These are phyloP conservation scores for Podaxis sp. DNA, from an alignment of 768 basidiomycete genomes.

Conservation along the genomic window DNA sequence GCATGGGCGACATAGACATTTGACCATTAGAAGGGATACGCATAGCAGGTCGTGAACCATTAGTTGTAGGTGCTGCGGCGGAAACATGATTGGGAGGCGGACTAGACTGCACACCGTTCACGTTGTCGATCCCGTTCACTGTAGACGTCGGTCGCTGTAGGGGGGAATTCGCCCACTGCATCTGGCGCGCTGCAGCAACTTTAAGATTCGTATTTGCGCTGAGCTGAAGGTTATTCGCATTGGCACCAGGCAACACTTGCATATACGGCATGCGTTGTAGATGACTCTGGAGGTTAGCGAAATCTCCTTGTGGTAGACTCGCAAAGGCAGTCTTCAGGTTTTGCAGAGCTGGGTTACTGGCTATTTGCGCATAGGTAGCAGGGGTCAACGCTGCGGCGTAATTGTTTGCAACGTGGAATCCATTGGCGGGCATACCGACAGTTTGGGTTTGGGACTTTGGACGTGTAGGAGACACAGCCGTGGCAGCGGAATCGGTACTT, in stretches of 20 bases:
- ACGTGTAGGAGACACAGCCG: constrained; percentile 23
- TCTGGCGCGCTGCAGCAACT: constrained; percentile 33
- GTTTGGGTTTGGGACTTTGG: constrained; percentile 44
- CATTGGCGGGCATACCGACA: constrained; percentile 34
- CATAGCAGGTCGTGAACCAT: constrained; percentile 45
- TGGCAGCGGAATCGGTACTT: constrained; percentile 17
- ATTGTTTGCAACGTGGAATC: constrained; percentile 43
- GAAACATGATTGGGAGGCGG: constrained; percentile 33
- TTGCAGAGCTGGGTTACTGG: constrained; percentile 39
- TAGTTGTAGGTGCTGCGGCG: constrained; percentile 51
- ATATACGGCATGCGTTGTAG: constrained; percentile 26
- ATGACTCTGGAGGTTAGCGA: constrained; percentile 28
- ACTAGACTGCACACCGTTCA: constrained; percentile 27
- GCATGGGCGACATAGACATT: constrained; percentile 46
- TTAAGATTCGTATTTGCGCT: constrained; percentile 34
- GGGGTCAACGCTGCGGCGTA: constrained; percentile 32
- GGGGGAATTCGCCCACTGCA: constrained; percentile 30
- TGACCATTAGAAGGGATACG: constrained; percentile 38
- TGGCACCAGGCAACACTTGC: constrained; percentile 19
- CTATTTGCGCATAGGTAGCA: constrained; percentile 25
- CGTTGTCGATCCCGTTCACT: constrained; percentile 25
- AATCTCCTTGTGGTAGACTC: constrained; percentile 33
- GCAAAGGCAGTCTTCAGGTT: constrained; percentile 58
- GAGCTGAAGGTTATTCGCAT: constrained; percentile 24
- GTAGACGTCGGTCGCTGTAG: constrained; percentile 28